A percentile compares a stretch with the other conserved stretches of the same genome.
Conservation (phyloP, 108 stramenopile genomes). For the Skeletonema tropicum region DNA sequence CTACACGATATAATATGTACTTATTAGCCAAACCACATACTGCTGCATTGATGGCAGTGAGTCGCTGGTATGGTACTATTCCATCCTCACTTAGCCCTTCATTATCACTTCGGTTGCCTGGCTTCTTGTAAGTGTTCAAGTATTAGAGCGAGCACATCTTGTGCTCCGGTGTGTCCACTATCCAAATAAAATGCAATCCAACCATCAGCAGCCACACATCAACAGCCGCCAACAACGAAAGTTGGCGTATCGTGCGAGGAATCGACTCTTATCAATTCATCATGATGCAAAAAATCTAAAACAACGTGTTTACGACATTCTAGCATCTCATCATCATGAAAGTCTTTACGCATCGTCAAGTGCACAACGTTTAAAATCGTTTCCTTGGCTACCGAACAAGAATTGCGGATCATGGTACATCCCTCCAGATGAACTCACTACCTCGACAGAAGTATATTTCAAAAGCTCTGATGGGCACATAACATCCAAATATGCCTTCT, state of each 20-base stretch:
- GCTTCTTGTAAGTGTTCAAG: too few species aligned
- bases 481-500: slow-evolving; percentile 52
- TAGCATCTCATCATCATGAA: neutral
- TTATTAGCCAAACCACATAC: too few species aligned
- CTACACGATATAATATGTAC: too few species aligned
- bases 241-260: slow-evolving; percentile 43
- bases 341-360: neutral
- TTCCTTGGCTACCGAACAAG: slow-evolving; percentile 61
- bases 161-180: too few species aligned
- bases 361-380: slow-evolving; percentile 2
- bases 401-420: slow-evolving; percentile 78
- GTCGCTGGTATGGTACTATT: too few species aligned
- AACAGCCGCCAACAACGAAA: slow-evolving; percentile 25
- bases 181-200: too few species aligned
- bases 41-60: too few species aligned
- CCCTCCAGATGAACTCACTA: slow-evolving; percentile 17
- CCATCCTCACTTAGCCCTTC: too few species aligned
- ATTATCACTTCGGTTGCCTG: too few species aligned
- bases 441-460: slow-evolving; percentile 51
- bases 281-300: slow-evolving; percentile 31
- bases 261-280: slow-evolving; percentile 48
- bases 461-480: slow-evolving; percentile 84
- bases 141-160: too few species aligned
- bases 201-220: neutral
- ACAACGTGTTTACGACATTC: slow-evolving; percentile 1